These are phyloP conservation scores for Epichloe scottii DNA, from an alignment of 2,329 filamentous ascomycete species.

Conservation along the genomic window DNA sequence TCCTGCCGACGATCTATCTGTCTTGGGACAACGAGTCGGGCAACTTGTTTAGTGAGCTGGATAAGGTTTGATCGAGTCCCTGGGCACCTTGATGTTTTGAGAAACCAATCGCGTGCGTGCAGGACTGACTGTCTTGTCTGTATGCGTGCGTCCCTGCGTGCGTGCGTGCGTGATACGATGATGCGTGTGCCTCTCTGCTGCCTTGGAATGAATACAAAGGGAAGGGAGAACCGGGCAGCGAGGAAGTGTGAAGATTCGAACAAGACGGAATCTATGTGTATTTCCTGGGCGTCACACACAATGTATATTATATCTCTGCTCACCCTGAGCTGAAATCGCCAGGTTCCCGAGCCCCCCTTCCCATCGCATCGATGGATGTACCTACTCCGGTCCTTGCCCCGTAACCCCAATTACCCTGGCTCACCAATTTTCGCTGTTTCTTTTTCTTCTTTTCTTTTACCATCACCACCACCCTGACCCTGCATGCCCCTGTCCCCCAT, in stretches of 20 bases:
- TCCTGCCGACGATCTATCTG: not conserved
- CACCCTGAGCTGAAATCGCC: conserved; percentile 4
- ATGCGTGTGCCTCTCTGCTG: not conserved
- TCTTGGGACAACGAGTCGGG: not conserved
- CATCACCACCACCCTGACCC: not conserved
- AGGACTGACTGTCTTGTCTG: not conserved
- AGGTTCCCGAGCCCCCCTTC: conserved; percentile 2
- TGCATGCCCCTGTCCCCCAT: not conserved
- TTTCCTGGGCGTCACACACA: conserved; percentile 6
- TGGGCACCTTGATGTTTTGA: not conserved
- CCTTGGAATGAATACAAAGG: conserved; percentile 1
- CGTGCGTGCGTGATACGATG: not conserved
- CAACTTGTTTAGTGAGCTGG: not conserved
- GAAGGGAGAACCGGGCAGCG: not conserved
- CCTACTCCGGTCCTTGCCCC: not conserved
- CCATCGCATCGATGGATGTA: conserved; percentile 3
- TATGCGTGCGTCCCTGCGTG: not conserved
- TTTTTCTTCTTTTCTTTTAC: not conserved
- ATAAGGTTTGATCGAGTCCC: not conserved
- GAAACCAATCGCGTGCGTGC: not conserved
- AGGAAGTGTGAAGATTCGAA: not conserved
- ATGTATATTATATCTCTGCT: conserved; percentile 10
- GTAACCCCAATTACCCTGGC: conserved; percentile 4
- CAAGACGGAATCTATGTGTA: not conserved
- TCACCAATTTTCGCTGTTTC: conserved; percentile 1